Evolutionary conservation across 192 early-diverging fungal genomes (phyloP), one percentile per base, ranked within the genome.

Genomic region (Haplosporangium gracile): DNA sequence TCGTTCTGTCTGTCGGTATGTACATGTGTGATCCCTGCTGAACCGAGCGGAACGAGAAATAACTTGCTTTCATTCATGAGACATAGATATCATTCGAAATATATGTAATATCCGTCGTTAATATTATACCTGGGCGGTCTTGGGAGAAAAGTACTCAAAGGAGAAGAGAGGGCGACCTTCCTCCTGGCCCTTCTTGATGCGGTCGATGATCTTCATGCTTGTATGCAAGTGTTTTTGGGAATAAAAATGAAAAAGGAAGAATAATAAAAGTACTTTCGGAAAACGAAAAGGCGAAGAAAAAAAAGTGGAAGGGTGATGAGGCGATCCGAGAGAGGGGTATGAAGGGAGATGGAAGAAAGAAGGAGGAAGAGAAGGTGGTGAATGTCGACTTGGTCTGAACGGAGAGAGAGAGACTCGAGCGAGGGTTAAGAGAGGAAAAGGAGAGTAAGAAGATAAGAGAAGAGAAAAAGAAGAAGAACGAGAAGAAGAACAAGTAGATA

Each of bases 141-240:
- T 99, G 83, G 98, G 98, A 69, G 98, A 97, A 76, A 98, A 99
- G 91, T 96, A 99, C 90, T 99, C 98, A 88, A 99, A 99, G 43
- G 97, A 98, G 94, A 94, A 96, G 74, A 91, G 93, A 45, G 91
- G 91, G 70, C 93, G 93, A 69, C 93, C 92, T 79, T 96, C 94
- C 73, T 93, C 88, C 42, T 92, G 88, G 68, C 94, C 94, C 85
- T 90, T 90, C 68, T 89, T 91, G 82, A 96, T 93, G 85, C 94
- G 94, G 82, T 95, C 93, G 80, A 94, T 93, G 85, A 96, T 87
- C 82, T 96, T 96, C 94, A 96, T 95, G 39, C 2, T 60, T 18
- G 11, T 8, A 39, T 63, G 26, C 7, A 16, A 8, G 32, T 68
- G 75, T 29, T n/a, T 72, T 57, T 36, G 45, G 65, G 29, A n/a